Evolutionary conservation across 139 green algal genomes (phyloP).

Genomic region (Micractinium conductrix): DNA sequence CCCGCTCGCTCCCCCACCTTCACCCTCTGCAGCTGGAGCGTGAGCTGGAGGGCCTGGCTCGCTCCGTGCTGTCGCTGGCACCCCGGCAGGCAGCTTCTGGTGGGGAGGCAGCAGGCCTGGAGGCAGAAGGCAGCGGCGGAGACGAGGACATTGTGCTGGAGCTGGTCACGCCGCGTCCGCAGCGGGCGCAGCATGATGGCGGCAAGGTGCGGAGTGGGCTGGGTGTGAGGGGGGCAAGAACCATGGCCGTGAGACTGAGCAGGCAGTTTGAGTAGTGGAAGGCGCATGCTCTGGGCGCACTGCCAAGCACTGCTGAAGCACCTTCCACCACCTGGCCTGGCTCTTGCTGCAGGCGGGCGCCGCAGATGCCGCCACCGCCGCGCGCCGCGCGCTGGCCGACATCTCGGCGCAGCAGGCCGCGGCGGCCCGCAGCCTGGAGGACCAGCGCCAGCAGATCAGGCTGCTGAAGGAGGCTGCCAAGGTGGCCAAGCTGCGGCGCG

Average conservation of each 20-base stretch:
- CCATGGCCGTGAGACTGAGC: too few relatives aligned
- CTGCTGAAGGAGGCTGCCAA: constrained; percentile 40
- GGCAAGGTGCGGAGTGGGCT: too few relatives aligned
- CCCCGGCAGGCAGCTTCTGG: not conserved
- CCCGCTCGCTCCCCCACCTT: not conserved
- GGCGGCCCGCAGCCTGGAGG: constrained; percentile 27
- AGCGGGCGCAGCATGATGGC: too few relatives aligned
- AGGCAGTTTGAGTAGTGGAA: too few relatives aligned
- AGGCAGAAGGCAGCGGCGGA: not conserved
- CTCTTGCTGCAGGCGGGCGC: not conserved
- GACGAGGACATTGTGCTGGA: constrained; percentile 27
- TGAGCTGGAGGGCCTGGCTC: constrained; percentile 23
- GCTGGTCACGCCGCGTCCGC: not conserved
- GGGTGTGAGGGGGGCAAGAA: too few relatives aligned
- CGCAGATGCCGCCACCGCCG: not conserved
- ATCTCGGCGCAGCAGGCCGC: constrained; percentile 15
- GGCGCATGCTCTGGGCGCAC: too few relatives aligned
- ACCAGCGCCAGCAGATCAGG: constrained; percentile 41
- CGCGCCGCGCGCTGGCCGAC: constrained; percentile 23
- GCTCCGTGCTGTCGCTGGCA: constrained; percentile 18
- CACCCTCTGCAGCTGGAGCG: not conserved
- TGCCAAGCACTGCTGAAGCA: not conserved
- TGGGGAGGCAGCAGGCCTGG: not conserved
- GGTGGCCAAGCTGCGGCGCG: constrained; percentile 29
- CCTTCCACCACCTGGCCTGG: too few relatives aligned